Evolutionary conservation across 2,329 filamentous ascomycete species (phyloP), one percentile per base, ranked within the genome.

Genomic region (Celoporthe dispersa): DNA sequence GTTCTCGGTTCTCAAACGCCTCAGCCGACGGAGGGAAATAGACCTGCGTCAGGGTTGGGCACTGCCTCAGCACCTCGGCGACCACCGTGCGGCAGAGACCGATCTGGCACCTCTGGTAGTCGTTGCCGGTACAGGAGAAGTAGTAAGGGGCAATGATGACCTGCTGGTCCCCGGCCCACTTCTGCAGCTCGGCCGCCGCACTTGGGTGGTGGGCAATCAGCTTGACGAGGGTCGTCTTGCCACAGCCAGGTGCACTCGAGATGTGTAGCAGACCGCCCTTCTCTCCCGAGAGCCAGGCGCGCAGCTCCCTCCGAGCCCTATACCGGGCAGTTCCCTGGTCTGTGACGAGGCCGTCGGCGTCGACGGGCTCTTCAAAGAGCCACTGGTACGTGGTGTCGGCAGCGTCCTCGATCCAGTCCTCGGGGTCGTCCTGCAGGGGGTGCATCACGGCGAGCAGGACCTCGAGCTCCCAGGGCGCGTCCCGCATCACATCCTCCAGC

Each of bases 331-430:
- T n/a, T n/a, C 19, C 31, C 57, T 60, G 57, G 28, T 60, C 57
- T 22, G 31, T 33, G 22, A 37, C 11, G 25, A 64, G 25, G 25
- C 63, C 33, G 69, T 64, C 39, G 35, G 25, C 55, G 12, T 72
- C 69, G 28, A 31, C 53, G 14, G 53, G 53, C 4, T 12, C 53
- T 14, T 69, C 67, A 53, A 74, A 55, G 25, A 76, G 70, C 75
- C 75, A 76, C 8, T 67, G 35, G 55, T 74, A 75, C 3, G 75
- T 75, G 9, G 67, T 71, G 22, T 28, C 68, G 35, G 72, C 72
- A 1, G 75, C 67, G 44, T 72, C 60, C n/a, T 66, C 63, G 28
- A 75, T 74, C 57, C 41, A 51, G 51, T 73, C 68, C 39, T 73
- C 73, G 7, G 74, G 73, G 39, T 57, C 53, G 62, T 75, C 69